Evolutionary conservation across 1,284 basidiomycete species (phyloP).

Genomic region (Sporisorium scitamineum): DNA sequence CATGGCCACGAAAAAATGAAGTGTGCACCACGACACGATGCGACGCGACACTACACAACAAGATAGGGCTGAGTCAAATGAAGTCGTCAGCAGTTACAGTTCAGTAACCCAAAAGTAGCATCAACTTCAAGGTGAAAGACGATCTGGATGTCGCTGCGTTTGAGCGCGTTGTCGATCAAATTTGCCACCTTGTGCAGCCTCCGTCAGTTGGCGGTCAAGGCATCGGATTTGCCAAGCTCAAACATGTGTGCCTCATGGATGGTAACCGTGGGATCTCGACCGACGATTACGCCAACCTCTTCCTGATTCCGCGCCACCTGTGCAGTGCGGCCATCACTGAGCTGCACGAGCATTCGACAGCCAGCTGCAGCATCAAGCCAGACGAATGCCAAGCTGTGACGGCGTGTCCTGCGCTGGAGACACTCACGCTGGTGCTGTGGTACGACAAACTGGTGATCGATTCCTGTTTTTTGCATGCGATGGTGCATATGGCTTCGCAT

Average conservation of each 20-base stretch:
- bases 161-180: neutral
- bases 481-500: constrained; percentile 1
- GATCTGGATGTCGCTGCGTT: neutral
- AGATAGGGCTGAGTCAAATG: too few relatives aligned
- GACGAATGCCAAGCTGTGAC: neutral
- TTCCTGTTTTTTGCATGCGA: neutral
- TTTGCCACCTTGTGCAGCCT: neutral
- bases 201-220: neutral
- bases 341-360: neutral
- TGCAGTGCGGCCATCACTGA: neutral
- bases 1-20: too few relatives aligned
- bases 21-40: too few relatives aligned
- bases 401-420: neutral
- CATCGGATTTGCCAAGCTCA: neutral
- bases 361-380: neutral
- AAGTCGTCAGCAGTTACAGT: too few relatives aligned
- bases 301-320: constrained; percentile 1
- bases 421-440: constrained; percentile 10
- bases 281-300: constrained; percentile 11
- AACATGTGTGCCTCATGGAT: neutral
- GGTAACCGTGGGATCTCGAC: neutral
- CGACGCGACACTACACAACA: too few relatives aligned
- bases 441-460: neutral
- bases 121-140: neutral
- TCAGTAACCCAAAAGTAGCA: too few relatives aligned